Base-by-base conservation (phyloP, 2,329 filamentous ascomycete genomes). In the Phialophora verrucosa region DNA sequence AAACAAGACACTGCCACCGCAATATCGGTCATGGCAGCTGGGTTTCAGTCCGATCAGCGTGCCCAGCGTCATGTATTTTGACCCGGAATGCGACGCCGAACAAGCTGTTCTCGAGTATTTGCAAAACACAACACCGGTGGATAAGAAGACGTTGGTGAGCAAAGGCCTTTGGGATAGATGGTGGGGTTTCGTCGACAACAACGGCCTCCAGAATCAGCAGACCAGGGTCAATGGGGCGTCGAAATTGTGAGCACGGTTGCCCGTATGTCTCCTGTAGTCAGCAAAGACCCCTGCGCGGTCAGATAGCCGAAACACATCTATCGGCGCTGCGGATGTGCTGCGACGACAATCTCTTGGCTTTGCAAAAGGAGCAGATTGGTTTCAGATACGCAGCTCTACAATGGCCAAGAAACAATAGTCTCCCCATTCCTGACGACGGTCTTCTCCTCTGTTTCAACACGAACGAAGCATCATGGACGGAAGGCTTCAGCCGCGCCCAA, bases 61-160 rank as follows among this genome's bases (percentile, higher is more conserved):
- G 14, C 66, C 70, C 10, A 61, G 66, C 5, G 67, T 71, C 47
- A 54, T 71, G 56, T 67, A 71, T 42, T 71, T 67, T 55, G 70
- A 71, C 32, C 49, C 70, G 7, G 70, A 71, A 38, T 58, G 66
- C n/a, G 70, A 71, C 56, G 70, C 70, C 3, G 70, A 71, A 23
- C 66, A 64, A 57, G 70, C 70, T 1, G 70, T 70, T 6, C 63
- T 64, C 55, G 70, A 71, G 64, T 65, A 66, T 56, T 47, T 71
- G 53, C 68, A 68, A 56, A 63, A 53, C 47, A 63, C 63, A 4
- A 67, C 62, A 0, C 55, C 55, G n/a, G 62, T 71, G 59, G 69
- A 69, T 38, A 27, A 61, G 38, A 59, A 31, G 25, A 69, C 69
- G 14, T 35, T 69, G 42, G 67, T 69, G 23, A 69, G 59, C 25